Base-by-base conservation (phyloP, 2,329 filamentous ascomycete genomes). In the Talaromyces sp. region DNA sequence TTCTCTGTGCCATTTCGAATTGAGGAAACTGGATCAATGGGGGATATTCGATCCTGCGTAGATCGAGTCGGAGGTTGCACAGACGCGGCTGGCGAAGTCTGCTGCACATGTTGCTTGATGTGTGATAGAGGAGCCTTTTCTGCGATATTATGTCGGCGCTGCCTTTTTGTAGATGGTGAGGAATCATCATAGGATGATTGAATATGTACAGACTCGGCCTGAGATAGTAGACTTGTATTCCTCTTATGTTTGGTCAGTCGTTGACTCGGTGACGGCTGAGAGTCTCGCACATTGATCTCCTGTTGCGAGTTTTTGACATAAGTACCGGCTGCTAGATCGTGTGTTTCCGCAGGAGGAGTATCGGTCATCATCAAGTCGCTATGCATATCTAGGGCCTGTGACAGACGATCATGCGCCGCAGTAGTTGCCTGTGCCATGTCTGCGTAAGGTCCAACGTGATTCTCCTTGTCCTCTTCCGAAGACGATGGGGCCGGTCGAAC, bases 401-500 rank as follows among this genome's bases (percentile, higher is more conserved):
- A 79, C 50, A 78, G 70, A 4, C 75, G 73, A 60, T 73, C 71
- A 62, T 79, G 76, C 8, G 76, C 72, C 64, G 66, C 71, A 59
- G 70, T 67, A 3, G 74, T 69, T 9, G 73, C 71, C 62, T 69
- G 67, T 3, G 73, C 68, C 25, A 69, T 65, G 31, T 71, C 68
- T 40, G 69, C 61, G 25, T 69, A 67, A 21, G 66, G 67, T 46
- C 69, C 71, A 31, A 75, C 68, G 60, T 75, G 73, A 57, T 81
- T 81, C 66, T 81, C 80, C 66, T 82, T 81, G 64, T 81, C 75
- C 63, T 81, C 80, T 42, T 80, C 79, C 9, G 69, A 70, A 11
- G 75, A 69, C 14, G 69, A 67, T 48, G 71, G 66, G 23, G 64
- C 57, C 5, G 71, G 68, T 55, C 74, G 74, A 46, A 72, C 72